A percentile compares a stretch with the other conserved stretches of the same genome.
These are phyloP conservation scores for Trichophyton mentagrophytes DNA, from an alignment of 2,329 filamentous ascomycete species.

Conservation along the genomic window DNA sequence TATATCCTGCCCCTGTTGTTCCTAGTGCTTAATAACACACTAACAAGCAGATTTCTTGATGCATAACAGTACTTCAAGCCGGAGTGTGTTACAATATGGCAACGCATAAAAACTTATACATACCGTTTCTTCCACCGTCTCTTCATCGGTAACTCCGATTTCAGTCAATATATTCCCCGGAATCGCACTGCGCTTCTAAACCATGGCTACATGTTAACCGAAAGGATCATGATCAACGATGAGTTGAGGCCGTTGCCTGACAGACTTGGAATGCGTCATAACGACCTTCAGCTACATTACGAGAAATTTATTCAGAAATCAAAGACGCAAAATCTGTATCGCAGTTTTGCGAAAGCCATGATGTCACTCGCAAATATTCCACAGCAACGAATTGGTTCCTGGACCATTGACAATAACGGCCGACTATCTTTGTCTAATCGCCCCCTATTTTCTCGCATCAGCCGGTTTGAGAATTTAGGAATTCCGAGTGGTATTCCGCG, in stretches of 20 bases:
- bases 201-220: slow-evolving; percentile 12
- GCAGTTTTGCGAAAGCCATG: slow-evolving; percentile 12
- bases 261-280: slow-evolving; percentile 7
- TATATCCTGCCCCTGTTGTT: not conserved
- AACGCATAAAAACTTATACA: slow-evolving; percentile 9
- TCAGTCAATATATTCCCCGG: slow-evolving; percentile 7
- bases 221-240: slow-evolving; percentile 7
- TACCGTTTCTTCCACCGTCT: slow-evolving; percentile 5
- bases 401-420: slow-evolving; percentile 16
- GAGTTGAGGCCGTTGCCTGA: slow-evolving; percentile 8
- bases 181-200: slow-evolving; percentile 6
- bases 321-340: slow-evolving; percentile 12
- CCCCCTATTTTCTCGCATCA: slow-evolving; percentile 14
- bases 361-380: slow-evolving; percentile 11
- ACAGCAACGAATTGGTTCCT: slow-evolving; percentile 15
- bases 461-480: slow-evolving; percentile 16
- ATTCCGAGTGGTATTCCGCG: slow-evolving; percentile 16
- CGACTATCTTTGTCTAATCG: slow-evolving; percentile 14
- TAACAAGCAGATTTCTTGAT: not conserved
- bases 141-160: not conserved
- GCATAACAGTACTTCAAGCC: slow-evolving; percentile 9
- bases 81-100: slow-evolving; percentile 7
- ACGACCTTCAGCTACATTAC: slow-evolving; percentile 7
- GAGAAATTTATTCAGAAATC: not conserved
- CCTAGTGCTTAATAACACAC: not conserved